phyloP scores from a whole-genome alignment of 1,139 yeast genomes.

The Candida sp. region DNA sequence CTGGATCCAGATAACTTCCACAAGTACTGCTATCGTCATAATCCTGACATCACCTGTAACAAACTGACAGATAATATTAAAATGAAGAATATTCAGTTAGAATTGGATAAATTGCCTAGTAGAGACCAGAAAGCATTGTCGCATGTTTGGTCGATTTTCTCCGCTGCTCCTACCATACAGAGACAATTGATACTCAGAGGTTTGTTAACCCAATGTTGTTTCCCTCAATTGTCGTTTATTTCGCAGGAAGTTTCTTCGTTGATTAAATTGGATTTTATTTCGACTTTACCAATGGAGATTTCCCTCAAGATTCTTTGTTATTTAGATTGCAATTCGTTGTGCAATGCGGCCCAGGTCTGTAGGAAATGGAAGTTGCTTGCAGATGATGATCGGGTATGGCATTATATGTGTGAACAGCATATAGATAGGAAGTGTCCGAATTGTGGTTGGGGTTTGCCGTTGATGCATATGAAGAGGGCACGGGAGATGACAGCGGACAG shows the following conservation, averaged over 20 bases:
- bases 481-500: conserved; percentile 38
- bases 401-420: conserved; percentile 97
- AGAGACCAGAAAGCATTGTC: conserved; percentile 69
- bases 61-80: conserved; percentile 66
- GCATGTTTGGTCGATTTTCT: conserved; percentile 76
- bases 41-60: conserved; percentile 77
- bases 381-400: conserved; percentile 97
- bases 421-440: conserved; percentile 96
- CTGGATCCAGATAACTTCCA: conserved; percentile 51
- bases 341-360: conserved; percentile 92
- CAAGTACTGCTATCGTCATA: conserved; percentile 84
- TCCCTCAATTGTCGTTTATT: conserved; percentile 85
- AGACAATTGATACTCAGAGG: conserved; percentile 81
- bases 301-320: conserved; percentile 82
- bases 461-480: conserved; percentile 79
- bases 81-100: conserved; percentile 59
- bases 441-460: conserved; percentile 98
- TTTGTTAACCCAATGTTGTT: conserved; percentile 84
- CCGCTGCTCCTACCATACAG: conserved; percentile 67
- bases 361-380: conserved; percentile 84
- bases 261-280: conserved; percentile 84
- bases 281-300: conserved; percentile 82
- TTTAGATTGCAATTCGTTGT: conserved; percentile 85
- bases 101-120: conserved; percentile 54
- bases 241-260: conserved; percentile 76